Evolutionary conservation across 78 protist genomes (phyloP).

Genomic region (Dictyostelium purpureum): DNA sequence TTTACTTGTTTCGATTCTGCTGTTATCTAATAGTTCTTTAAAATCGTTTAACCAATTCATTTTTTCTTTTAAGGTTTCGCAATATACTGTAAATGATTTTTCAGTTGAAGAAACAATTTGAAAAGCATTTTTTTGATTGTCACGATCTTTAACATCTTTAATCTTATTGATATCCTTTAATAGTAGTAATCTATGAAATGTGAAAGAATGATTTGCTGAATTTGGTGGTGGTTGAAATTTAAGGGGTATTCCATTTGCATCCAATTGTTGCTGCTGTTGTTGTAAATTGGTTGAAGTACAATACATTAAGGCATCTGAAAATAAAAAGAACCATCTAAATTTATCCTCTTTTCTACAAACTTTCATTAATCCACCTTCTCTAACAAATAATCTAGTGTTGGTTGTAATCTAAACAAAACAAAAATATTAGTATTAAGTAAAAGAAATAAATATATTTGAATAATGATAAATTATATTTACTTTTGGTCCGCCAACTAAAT

Average conservation of each 20-base stretch:
- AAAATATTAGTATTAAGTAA: neutral
- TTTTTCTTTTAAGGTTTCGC: constrained; percentile 63
- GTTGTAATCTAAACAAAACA: neutral
- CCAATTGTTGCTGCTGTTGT: neutral
- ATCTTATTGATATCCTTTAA: constrained; percentile 42
- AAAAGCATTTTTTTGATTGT: constrained; percentile 79
- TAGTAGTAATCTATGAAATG: constrained; percentile 41
- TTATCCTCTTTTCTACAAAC: constrained; percentile 76
- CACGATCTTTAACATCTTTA: constrained; percentile 52
- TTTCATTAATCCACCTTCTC: constrained; percentile 76
- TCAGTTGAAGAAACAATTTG: constrained; percentile 48
- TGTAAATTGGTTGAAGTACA: neutral
- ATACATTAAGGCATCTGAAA: constrained; percentile 70
- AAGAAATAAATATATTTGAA: neutral
- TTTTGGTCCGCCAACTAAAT: constrained; percentile 43
- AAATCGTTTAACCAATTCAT: constrained; percentile 66
- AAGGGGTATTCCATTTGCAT: neutral
- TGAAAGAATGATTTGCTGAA: neutral
- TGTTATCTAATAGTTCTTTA: neutral
- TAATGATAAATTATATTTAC: neutral
- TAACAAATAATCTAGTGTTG: constrained; percentile 58
- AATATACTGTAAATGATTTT: constrained; percentile 71
- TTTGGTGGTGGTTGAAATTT: neutral
- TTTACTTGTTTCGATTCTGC: neutral
- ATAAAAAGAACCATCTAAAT: constrained; percentile 64